phyloP scores from a whole-genome alignment of 2,329 filamentous ascomycete species.

The Aspergillus novoparasiticus region DNA sequence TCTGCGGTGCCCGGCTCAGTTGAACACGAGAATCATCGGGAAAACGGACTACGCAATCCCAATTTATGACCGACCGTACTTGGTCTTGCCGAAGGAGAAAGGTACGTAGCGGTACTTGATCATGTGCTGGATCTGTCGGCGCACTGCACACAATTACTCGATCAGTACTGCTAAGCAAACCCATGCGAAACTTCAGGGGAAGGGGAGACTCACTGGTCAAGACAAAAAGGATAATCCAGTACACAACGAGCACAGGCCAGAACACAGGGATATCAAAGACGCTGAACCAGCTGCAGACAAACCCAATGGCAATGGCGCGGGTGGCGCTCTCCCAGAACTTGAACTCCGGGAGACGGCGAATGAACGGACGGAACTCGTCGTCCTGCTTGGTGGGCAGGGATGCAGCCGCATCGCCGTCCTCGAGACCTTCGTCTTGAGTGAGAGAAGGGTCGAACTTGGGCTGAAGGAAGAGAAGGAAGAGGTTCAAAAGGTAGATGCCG shows the following conservation, averaged over 20 bases:
- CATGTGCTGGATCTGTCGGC: constrained; percentile 99
- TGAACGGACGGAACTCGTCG: constrained; percentile 97
- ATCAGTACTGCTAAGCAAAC: background rate
- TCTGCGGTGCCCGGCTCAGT: background rate
- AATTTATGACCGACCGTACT: constrained; percentile 57
- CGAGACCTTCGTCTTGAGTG: constrained; percentile 93
- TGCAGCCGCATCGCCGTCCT: constrained; percentile 79
- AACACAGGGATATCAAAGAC: constrained; percentile 97
- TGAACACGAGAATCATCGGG: background rate
- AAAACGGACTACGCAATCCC: constrained; percentile 4
- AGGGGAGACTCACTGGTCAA: constrained; percentile 75
- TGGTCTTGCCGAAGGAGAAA: constrained; percentile 87
- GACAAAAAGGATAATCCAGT: constrained; percentile 96
- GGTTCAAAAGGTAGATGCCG: constrained; percentile 97
- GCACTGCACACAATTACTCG: constrained; percentile 62
- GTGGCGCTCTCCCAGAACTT: constrained; percentile 99
- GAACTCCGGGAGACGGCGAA: constrained; percentile 94
- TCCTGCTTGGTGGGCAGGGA: constrained; percentile 88
- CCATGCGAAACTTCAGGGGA: background rate
- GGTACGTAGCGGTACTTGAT: constrained; percentile 99
- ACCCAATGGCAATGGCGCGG: constrained; percentile 78
- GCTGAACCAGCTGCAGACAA: constrained; percentile 88
- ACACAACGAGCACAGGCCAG: constrained; percentile 97
- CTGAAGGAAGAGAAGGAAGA: constrained; percentile 97
- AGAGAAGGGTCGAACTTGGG: constrained; percentile 98